These are phyloP conservation scores for Gymnopilus dilepis DNA, from an alignment of 768 basidiomycete genomes.

Conservation along the genomic window DNA sequence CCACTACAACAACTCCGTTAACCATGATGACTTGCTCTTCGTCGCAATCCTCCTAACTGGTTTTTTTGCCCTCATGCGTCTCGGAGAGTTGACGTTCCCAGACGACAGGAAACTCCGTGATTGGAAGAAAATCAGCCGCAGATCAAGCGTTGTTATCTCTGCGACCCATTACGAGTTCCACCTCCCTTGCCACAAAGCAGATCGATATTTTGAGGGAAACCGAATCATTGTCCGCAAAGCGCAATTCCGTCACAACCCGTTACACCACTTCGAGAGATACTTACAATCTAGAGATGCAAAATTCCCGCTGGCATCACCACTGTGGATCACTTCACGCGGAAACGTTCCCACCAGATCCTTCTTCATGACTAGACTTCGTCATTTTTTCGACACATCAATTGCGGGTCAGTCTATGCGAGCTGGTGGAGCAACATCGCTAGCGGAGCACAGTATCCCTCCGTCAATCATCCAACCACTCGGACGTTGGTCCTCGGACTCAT, in stretches of 20 bases:
- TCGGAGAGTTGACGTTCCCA: slow-evolving; percentile 39
- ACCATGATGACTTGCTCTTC: slow-evolving; percentile 35
- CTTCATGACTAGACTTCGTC: slow-evolving; percentile 3
- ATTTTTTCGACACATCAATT: neutral
- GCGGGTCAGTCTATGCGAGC: slow-evolving; percentile 10
- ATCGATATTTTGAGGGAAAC: slow-evolving; percentile 16
- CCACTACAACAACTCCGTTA: neutral
- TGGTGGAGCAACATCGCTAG: slow-evolving; percentile 7
- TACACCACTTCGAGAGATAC: slow-evolving; percentile 8
- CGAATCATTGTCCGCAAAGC: neutral
- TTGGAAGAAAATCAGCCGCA: slow-evolving; percentile 26
- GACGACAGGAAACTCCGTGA: slow-evolving; percentile 38
- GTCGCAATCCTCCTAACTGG: slow-evolving; percentile 30
- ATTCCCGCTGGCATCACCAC: slow-evolving; percentile 7
- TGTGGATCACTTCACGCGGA: slow-evolving; percentile 10
- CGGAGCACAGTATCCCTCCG: neutral
- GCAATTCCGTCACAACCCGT: neutral
- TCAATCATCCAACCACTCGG: neutral
- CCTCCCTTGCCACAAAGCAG: neutral
- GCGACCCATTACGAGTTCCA: slow-evolving; percentile 24
- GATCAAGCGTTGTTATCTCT: slow-evolving; percentile 26
- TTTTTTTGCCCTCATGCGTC: slow-evolving; percentile 36
- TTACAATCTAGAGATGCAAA: neutral
- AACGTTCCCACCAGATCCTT: slow-evolving; percentile 7
- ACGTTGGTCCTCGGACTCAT: neutral